These are phyloP conservation scores for Solanum ossicruentum DNA, from an alignment of 257 asterid genomes.

Conservation along the genomic window DNA sequence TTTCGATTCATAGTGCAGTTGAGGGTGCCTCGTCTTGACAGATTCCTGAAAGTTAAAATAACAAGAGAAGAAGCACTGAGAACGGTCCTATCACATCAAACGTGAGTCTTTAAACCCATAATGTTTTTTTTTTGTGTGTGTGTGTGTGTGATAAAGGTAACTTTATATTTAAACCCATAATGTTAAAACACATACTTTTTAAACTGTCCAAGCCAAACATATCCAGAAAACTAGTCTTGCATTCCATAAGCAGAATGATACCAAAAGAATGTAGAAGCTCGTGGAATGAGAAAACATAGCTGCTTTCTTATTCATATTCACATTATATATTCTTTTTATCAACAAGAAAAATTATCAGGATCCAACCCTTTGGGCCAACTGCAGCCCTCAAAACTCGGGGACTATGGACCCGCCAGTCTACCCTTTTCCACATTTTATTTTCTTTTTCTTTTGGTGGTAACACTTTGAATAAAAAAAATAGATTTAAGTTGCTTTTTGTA, in stretches of 20 bases:
- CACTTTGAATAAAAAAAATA: neutral
- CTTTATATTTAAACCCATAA: neutral
- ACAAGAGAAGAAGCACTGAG: neutral
- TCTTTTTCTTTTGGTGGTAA: neutral
- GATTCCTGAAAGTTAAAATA: constrained; percentile 43
- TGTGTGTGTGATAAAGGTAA: no score
- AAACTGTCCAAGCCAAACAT: neutral
- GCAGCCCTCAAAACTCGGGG: neutral
- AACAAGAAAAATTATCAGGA: neutral
- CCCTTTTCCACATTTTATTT: neutral
- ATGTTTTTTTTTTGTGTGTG: neutral
- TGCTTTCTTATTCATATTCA: neutral
- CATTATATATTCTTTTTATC: neutral
- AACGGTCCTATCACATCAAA: neutral
- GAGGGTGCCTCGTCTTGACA: constrained; percentile 75
- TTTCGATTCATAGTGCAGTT: constrained; percentile 84
- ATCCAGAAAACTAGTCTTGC: neutral
- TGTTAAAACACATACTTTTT: neutral
- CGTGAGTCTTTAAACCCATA: neutral
- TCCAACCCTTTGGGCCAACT: neutral
- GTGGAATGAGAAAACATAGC: neutral
- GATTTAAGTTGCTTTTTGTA: neutral
- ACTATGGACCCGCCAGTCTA: neutral
- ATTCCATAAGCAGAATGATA: neutral
- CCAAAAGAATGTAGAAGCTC: neutral